Evolutionary conservation across 2,329 filamentous ascomycete species (phyloP), one percentile per base, ranked within the genome.

Genomic region (Claviceps monticola): DNA sequence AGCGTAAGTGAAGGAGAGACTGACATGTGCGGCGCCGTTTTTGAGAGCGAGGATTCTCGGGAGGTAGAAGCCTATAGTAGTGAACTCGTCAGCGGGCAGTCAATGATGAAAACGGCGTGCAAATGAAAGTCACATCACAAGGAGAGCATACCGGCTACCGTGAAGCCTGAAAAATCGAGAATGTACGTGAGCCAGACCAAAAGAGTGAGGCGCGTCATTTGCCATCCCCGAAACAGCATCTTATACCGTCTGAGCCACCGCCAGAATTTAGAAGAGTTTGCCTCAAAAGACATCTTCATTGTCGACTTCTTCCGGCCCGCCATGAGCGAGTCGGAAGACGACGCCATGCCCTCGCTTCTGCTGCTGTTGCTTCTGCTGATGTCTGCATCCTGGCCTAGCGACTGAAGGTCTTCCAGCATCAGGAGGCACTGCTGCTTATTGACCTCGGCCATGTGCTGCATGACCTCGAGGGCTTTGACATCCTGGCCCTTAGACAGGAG

Each of bases 1-100:
- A 17, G 72, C 70, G 56, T 79, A 79, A 0, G 74, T 78, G 8
- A 57, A 68, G 59, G 49, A 58, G 11, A 78, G 66, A 2, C 70
- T 68, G 3, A 73, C 64, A 4, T 67, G 57, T 11, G 70, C 64
- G 0, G 64, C 64, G 14, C 70, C 70, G 52, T 78, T 76, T 57
- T 78, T 78, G n/a, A 71, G 55, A 3, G 73, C 72, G 2, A 78
- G 62, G 48, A 78, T 76, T 2, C 66, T 65, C 0, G 74, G 75
- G 4, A 77, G 65, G 52, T 74, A 69, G 45, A 66, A 66, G 6
- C 66, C 65, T 67, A n/a, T 0, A 1, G 6, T 38, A 1, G 16
- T 9, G 9, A 29, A 9, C 21, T 56, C 3, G 3, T 39, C 37
- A 39, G 16, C 5, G 37, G 7, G 7, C 37, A 39, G 3, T 34